These are phyloP conservation scores for Agarophyton chilense DNA, from an alignment of 23 red algal species.

Conservation along the genomic window DNA sequence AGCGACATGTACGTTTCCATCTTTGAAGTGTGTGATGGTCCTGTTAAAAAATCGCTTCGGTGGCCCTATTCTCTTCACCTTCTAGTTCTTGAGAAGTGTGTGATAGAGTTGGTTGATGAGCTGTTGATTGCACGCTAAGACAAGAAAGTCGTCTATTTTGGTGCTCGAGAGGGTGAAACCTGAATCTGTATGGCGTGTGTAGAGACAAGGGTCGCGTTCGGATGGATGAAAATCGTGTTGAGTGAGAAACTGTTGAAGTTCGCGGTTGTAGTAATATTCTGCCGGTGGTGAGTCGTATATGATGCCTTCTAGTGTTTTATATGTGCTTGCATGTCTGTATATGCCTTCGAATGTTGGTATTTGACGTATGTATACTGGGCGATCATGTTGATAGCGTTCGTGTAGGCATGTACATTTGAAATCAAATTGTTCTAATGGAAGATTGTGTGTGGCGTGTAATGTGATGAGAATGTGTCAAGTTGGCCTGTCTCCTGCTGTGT, in stretches of 20 bases:
- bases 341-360: neutral
- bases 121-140: neutral
- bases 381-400: neutral
- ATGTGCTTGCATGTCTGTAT: neutral
- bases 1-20: too few species aligned
- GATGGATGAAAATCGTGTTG: neutral
- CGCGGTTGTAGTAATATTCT: neutral
- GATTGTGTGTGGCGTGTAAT: neutral
- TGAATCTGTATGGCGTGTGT: neutral
- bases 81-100: neutral
- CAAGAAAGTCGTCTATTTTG: neutral
- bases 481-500: neutral
- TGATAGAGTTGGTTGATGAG: neutral
- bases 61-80: neutral
- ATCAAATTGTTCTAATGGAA: constrained; percentile 3
- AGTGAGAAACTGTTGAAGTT: neutral
- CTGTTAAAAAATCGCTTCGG: neutral
- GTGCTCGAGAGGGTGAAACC: neutral
- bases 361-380: neutral
- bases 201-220: neutral
- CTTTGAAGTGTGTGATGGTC: too few species aligned
- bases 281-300: neutral
- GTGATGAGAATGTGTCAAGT: neutral
- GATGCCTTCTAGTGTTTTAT: neutral
- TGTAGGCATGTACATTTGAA: constrained; percentile 16